phyloP scores from a whole-genome alignment of 495 filamentous ascomycete genomes.

The Aspergillus campestris region DNA sequence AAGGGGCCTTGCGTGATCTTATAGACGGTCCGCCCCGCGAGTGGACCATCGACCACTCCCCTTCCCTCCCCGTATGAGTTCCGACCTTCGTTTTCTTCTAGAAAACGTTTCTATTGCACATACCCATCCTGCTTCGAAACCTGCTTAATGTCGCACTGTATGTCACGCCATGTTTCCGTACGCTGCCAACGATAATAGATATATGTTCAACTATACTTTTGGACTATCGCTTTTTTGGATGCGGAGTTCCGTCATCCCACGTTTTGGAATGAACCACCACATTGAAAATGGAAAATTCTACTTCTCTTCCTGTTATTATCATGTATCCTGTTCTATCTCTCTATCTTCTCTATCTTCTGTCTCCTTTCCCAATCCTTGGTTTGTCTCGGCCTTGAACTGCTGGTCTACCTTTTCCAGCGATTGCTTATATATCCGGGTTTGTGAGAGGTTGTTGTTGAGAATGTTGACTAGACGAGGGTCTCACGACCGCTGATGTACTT shows the following conservation, averaged over 20 bases:
- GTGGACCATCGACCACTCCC: neutral
- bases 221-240: constrained; percentile 5
- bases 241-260: constrained; percentile 2
- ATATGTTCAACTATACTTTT: constrained; percentile 14
- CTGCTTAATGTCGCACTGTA: neutral
- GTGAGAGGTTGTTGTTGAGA: too few species aligned
- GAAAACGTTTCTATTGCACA: constrained; percentile 3
- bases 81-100: neutral
- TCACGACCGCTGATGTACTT: too few species aligned
- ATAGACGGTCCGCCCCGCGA: constrained; percentile 10
- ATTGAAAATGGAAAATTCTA: constrained; percentile 3
- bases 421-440: too few species aligned
- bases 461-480: too few species aligned
- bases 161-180: constrained; percentile 8
- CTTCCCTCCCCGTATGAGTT: constrained; percentile 8
- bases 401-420: too few species aligned
- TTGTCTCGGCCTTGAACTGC: neutral
- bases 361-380: neutral
- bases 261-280: constrained; percentile 2
- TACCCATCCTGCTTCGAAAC: constrained; percentile 3
- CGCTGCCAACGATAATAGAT: constrained; percentile 19
- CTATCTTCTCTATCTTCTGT: neutral
- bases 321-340: neutral
- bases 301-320: neutral
- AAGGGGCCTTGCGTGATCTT: constrained; percentile 38